These are phyloP conservation scores for Hawksworthiomyces lignivorus DNA, from an alignment of 2,329 filamentous ascomycete species.

Conservation along the genomic window DNA sequence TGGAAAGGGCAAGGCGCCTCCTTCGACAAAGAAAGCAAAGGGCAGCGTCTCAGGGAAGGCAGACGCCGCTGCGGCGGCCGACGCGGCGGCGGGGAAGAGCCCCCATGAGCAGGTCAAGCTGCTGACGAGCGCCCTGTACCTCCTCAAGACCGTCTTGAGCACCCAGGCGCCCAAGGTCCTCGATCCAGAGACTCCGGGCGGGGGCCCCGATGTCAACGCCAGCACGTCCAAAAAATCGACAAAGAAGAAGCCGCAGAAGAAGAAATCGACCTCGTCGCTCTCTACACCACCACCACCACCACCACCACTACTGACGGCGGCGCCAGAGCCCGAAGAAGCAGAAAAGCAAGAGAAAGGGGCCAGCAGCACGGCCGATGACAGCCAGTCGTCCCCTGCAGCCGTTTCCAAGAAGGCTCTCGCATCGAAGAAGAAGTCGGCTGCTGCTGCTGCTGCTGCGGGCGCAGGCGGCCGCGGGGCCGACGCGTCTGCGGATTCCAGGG, in stretches of 20 bases:
- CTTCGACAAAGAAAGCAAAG: too few species aligned
- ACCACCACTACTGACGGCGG: not conserved
- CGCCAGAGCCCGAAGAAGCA: too few species aligned
- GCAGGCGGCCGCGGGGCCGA: too few species aligned
- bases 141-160: conserved; percentile 30
- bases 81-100: not conserved
- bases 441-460: not conserved
- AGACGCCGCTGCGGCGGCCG: not conserved
- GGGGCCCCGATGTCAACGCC: not conserved
- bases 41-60: not conserved
- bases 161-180: conserved; percentile 25
- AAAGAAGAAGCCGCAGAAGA: conserved; percentile 4
- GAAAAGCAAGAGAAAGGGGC: too few species aligned
- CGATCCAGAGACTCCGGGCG: too few species aligned
- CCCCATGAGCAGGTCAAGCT: conserved; percentile 21
- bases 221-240: conserved; percentile 3
- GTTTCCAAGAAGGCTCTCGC: not conserved
- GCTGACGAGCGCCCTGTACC: conserved; percentile 28
- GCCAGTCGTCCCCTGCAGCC: not conserved
- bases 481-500: too few species aligned
- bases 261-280: not conserved
- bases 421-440: not conserved
- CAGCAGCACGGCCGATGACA: too few species aligned
- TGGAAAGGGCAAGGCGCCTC: not conserved
- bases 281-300: not conserved